Percentiles rank a stretch among this genome's conserved stretches.
Conservation (phyloP, 257 asterid genomes). For the Ballota nigra region DNA sequence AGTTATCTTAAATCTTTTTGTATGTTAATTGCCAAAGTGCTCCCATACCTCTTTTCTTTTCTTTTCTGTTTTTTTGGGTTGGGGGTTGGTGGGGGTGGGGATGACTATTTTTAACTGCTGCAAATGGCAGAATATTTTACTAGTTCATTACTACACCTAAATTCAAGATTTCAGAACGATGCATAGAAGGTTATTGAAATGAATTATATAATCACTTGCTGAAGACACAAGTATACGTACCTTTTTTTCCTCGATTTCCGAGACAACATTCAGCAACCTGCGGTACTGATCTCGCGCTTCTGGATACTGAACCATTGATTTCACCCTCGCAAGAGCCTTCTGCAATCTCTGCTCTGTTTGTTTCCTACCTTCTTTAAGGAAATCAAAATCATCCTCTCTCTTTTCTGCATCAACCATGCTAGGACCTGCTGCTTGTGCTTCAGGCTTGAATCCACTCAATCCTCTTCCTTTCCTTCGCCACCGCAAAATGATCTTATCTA, state of each 20-base stretch:
- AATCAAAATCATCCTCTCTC: constrained; percentile 82
- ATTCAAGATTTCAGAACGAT: constrained; percentile 1
- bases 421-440: constrained; percentile 45
- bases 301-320: constrained; percentile 92
- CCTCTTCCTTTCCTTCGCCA: constrained; percentile 96
- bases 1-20: too few species aligned
- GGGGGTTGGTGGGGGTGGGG: too few species aligned
- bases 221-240: constrained; percentile 31
- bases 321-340: constrained; percentile 87
- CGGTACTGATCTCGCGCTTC: constrained; percentile 93
- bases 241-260: constrained; percentile 81
- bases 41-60: too few species aligned
- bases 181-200: neutral
- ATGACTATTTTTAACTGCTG: neutral
- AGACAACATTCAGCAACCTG: constrained; percentile 82
- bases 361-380: constrained; percentile 79
- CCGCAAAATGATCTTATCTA: constrained; percentile 78
- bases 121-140: neutral
- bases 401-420: constrained; percentile 38
- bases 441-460: constrained; percentile 70
- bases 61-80: too few species aligned
- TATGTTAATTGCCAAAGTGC: too few species aligned
- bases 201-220: constrained; percentile 4
- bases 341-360: constrained; percentile 78
- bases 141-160: neutral